Evolutionary conservation across 2,329 filamentous ascomycete genomes (phyloP), one percentile per base, ranked within the genome.

Genomic region (Cladosporium sp.): DNA sequence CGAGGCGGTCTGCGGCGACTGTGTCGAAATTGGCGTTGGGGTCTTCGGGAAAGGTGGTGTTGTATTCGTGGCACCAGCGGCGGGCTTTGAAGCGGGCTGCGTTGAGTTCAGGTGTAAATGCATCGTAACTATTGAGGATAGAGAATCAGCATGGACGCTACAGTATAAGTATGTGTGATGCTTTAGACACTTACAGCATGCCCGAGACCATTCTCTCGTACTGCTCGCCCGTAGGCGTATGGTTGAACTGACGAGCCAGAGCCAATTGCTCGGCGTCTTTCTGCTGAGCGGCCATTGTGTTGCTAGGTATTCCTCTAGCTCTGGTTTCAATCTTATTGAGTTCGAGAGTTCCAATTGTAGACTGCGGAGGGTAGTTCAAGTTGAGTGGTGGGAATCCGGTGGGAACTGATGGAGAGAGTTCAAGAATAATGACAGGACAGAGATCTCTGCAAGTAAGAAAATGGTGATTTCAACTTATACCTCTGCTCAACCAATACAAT

Each of bases 161-260:
- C 25, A 13, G 2, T 32, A 8, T 30, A 28, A 21, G 34, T 56
- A 63, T 46, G 88, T 39, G 25, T 23, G 11, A 28, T 21, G 28
- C 39, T 21, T 2, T 7, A 21, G 10, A 13, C 36, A 63, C 60
- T 56, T 18, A 63, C 60, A 88, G 78, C 79, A 88, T 85, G 30
- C 86, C 86, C 0, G 85, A 88, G 57, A 89, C 85, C 85, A 89
- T 88, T 71, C 84, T 85, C 71, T 88, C 85, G 63, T 88, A 89
- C 66, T 88, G 83, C 8, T 88, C 86, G 66, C 84, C 83, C 79
- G 83, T 85, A 0, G 85, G 85, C 1, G 83, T 78, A 67, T 86
- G 81, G 11, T 81, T 76, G 13, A 86, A 74, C 36, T 78, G 78
- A 68, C 78, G 82, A 18, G 85, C 84, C 28, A 78, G 75, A 56